phyloP scores from a whole-genome alignment of 2,329 filamentous ascomycete genomes.

The Tolypocladium capitatum region DNA sequence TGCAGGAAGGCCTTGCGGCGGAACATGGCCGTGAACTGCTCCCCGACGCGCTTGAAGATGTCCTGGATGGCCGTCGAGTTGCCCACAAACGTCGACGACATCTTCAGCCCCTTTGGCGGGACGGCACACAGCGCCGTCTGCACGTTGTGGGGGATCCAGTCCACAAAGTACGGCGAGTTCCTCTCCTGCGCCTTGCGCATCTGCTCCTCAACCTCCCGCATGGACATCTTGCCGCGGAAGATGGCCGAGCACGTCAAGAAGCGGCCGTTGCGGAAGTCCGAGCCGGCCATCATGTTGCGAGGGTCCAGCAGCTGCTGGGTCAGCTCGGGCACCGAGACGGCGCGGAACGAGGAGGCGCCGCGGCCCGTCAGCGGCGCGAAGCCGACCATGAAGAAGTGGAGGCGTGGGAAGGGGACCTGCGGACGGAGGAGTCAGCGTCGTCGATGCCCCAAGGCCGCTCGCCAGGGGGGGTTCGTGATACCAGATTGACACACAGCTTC shows the following conservation, averaged over 20 bases:
- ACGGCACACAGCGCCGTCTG: slow-evolving; percentile 99
- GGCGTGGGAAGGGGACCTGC: slow-evolving; percentile 85
- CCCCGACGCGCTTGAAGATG: slow-evolving; percentile 99
- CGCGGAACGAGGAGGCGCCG: slow-evolving; percentile 83
- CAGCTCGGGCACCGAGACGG: slow-evolving; percentile 92
- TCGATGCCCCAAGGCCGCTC: background rate
- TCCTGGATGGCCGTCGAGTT: slow-evolving; percentile 99
- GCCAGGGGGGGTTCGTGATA: background rate
- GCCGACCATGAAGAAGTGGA: slow-evolving; percentile 99
- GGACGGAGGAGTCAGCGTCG: background rate
- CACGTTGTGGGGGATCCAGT: slow-evolving; percentile 99
- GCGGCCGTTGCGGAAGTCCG: slow-evolving; percentile 98
- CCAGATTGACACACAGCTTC: slow-evolving; percentile 99
- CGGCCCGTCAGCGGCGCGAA: slow-evolving; percentile 93
- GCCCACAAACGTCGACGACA: slow-evolving; percentile 97
- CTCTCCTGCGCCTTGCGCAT: slow-evolving; percentile 99
- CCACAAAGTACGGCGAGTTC: slow-evolving; percentile 98
- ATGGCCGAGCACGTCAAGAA: slow-evolving; percentile 99
- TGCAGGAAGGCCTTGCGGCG: slow-evolving; percentile 99
- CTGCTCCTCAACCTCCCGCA: slow-evolving; percentile 99
- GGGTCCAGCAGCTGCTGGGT: slow-evolving; percentile 99
- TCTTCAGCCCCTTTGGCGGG: slow-evolving; percentile 92
- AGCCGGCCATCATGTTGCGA: slow-evolving; percentile 99
- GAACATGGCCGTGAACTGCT: slow-evolving; percentile 99
- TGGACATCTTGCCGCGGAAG: slow-evolving; percentile 99